phyloP scores from a whole-genome alignment of 2,329 filamentous ascomycete genomes.

The Epichloe uncinata region DNA sequence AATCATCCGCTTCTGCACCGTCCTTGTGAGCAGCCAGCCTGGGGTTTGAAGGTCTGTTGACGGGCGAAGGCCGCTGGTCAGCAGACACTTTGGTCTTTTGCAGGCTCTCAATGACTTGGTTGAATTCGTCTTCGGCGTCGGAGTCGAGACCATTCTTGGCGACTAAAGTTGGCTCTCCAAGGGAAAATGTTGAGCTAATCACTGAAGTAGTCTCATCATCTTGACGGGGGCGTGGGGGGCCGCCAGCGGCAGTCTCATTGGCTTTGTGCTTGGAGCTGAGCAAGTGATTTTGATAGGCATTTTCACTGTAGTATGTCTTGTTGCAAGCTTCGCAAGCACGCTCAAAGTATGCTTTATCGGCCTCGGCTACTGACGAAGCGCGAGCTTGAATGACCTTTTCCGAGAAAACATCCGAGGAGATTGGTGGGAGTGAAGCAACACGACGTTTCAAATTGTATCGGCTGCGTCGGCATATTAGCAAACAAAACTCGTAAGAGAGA shows the following conservation, averaged over 20 bases:
- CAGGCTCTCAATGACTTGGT: conserved; percentile 62
- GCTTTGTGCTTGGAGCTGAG: conserved; percentile 77
- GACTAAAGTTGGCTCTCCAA: conserved; percentile 60
- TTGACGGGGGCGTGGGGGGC: conserved; percentile 18
- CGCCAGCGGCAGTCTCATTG: conserved; percentile 34
- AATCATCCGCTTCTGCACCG: conserved; percentile 25
- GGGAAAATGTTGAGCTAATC: conserved; percentile 80
- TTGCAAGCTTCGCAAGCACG: conserved; percentile 69
- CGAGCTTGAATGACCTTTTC: conserved; percentile 92
- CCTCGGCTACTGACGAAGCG: conserved; percentile 69
- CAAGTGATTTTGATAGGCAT: conserved; percentile 87
- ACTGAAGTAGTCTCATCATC: conserved; percentile 68
- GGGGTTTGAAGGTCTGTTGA: conserved; percentile 42
- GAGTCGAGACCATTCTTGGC: conserved; percentile 41
- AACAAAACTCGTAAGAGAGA: neutral
- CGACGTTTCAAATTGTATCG: conserved; percentile 94
- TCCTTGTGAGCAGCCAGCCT: conserved; percentile 28
- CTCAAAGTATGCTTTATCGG: conserved; percentile 80
- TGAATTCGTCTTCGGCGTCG: conserved; percentile 62
- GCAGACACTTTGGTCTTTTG: conserved; percentile 57
- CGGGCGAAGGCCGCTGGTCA: conserved; percentile 33
- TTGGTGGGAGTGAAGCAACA: conserved; percentile 78
- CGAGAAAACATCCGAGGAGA: conserved; percentile 83
- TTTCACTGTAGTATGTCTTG: conserved; percentile 93
- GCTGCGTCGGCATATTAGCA: conserved; percentile 27